Percentiles rank a stretch among this genome's conserved stretches.
Conservation (phyloP, 2,329 filamentous ascomycete genomes). For the Talaromyces sp. region DNA sequence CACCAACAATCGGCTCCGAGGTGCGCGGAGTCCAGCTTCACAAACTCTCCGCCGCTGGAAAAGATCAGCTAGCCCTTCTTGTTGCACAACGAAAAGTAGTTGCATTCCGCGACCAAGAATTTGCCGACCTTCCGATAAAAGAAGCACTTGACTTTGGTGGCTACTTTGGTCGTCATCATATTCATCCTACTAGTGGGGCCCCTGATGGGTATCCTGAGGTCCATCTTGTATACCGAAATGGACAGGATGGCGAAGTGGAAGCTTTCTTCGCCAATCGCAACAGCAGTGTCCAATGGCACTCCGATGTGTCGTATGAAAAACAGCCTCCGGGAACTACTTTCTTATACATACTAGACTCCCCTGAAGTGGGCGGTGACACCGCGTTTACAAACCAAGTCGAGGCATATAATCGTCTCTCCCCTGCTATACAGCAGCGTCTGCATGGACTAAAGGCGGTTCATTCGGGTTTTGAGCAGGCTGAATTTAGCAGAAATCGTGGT, state of each 20-base stretch:
- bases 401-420: slow-evolving; percentile 24
- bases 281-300: slow-evolving; percentile 17
- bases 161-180: slow-evolving; percentile 23
- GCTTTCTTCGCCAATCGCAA: slow-evolving; percentile 25
- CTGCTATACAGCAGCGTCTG: slow-evolving; percentile 19
- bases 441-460: slow-evolving; percentile 26
- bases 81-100: slow-evolving; percentile 25
- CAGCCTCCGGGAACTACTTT: slow-evolving; percentile 25
- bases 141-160: slow-evolving; percentile 18
- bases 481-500: slow-evolving; percentile 12
- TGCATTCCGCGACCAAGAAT: slow-evolving; percentile 15
- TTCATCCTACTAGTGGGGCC: slow-evolving; percentile 13
- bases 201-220: slow-evolving; percentile 7
- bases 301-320: slow-evolving; percentile 22
- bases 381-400: slow-evolving; percentile 22
- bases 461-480: slow-evolving; percentile 22
- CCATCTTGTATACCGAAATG: slow-evolving; percentile 8
- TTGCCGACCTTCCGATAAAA: slow-evolving; percentile 15
- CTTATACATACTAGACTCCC: slow-evolving; percentile 19
- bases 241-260: slow-evolving; percentile 4
- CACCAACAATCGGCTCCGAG: slow-evolving; percentile 42
- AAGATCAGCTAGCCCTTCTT: slow-evolving; percentile 46
- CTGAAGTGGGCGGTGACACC: slow-evolving; percentile 26
- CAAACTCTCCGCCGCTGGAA: slow-evolving; percentile 43
- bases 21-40: slow-evolving; percentile 45